Percentiles rank a stretch among this genome's conserved stretches.
Evolutionary conservation across 2,329 filamentous ascomycete genomes (phyloP).

Genomic region (Ascosphaera acerosa): DNA sequence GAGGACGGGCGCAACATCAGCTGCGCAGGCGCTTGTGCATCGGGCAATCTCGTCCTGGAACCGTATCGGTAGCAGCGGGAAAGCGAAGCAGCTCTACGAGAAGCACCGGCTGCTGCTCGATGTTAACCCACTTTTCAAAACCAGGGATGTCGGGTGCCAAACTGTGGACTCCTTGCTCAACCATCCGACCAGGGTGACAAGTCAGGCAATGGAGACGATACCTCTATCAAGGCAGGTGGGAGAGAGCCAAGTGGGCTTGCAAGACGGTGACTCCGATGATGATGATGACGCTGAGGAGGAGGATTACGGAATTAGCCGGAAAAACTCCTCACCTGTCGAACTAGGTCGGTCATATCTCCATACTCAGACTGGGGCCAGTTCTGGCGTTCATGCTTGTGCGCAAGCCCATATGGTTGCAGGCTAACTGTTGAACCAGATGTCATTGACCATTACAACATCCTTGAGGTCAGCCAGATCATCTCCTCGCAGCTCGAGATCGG

Average conservation of each 20-base stretch:
- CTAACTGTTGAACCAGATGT: slow-evolving; percentile 26
- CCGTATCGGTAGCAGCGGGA: slow-evolving; percentile 31
- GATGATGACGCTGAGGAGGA: neutral
- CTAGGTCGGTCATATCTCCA: slow-evolving; percentile 7
- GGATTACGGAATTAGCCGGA: no score
- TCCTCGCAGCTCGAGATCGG: slow-evolving; percentile 40
- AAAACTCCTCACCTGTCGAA: slow-evolving; percentile 5
- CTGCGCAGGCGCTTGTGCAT: slow-evolving; percentile 30
- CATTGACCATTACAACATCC: slow-evolving; percentile 36
- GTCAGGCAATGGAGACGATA: slow-evolving; percentile 7
- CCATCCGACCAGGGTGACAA: slow-evolving; percentile 11
- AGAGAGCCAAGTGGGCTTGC: no score
- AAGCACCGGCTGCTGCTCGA: slow-evolving; percentile 37
- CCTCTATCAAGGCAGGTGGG: slow-evolving; percentile 12
- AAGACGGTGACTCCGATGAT: slow-evolving; percentile 6
- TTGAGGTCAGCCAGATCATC: slow-evolving; percentile 38
- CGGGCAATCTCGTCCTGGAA: slow-evolving; percentile 34
- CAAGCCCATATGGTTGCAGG: neutral
- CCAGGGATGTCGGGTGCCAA: slow-evolving; percentile 30
- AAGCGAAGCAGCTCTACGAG: slow-evolving; percentile 29
- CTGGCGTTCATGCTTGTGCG: no score
- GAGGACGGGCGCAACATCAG: slow-evolving; percentile 30
- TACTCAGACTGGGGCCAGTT: no score
- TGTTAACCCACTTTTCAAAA: slow-evolving; percentile 25
- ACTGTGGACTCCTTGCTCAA: slow-evolving; percentile 26